phyloP scores from a whole-genome alignment of 768 basidiomycete genomes.

The Lactarius indigo region DNA sequence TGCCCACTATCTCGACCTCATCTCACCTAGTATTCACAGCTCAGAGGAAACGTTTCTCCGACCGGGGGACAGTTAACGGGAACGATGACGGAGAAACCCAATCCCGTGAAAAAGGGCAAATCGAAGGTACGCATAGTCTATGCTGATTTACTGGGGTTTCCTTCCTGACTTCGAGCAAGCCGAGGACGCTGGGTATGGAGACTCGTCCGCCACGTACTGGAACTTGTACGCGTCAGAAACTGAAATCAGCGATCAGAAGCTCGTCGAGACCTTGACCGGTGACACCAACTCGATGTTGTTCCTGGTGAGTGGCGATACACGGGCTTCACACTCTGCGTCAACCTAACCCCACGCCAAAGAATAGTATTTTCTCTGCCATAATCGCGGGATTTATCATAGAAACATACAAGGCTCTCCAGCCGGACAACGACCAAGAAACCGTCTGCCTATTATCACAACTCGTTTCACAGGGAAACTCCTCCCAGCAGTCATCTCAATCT shows the following conservation, averaged over 20 bases:
- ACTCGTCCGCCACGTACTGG: slow-evolving; percentile 20
- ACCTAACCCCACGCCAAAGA: not conserved
- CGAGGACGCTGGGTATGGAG: not conserved
- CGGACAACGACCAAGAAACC: not conserved
- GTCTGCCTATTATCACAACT: slow-evolving; percentile 12
- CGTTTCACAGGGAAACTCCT: not conserved
- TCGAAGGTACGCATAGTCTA: not conserved
- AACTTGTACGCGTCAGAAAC: slow-evolving; percentile 19
- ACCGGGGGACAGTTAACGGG: too few species aligned
- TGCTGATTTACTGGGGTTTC: not conserved
- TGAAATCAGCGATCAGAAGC: slow-evolving; percentile 9
- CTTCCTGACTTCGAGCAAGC: not conserved
- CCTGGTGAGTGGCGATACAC: slow-evolving; percentile 9
- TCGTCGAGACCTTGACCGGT: slow-evolving; percentile 17
- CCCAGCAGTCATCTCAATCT: not conserved
- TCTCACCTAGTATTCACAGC: not conserved
- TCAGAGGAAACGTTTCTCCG: not conserved
- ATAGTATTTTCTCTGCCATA: slow-evolving; percentile 23
- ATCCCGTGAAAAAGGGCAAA: not conserved
- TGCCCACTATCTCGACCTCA: not conserved
- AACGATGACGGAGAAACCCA: not conserved
- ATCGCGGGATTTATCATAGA: slow-evolving; percentile 24
- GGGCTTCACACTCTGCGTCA: not conserved
- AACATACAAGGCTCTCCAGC: slow-evolving; percentile 17
- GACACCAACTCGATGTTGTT: slow-evolving; percentile 21